Conservation (phyloP, 441 rosid species). For the Populus hybrid region DNA sequence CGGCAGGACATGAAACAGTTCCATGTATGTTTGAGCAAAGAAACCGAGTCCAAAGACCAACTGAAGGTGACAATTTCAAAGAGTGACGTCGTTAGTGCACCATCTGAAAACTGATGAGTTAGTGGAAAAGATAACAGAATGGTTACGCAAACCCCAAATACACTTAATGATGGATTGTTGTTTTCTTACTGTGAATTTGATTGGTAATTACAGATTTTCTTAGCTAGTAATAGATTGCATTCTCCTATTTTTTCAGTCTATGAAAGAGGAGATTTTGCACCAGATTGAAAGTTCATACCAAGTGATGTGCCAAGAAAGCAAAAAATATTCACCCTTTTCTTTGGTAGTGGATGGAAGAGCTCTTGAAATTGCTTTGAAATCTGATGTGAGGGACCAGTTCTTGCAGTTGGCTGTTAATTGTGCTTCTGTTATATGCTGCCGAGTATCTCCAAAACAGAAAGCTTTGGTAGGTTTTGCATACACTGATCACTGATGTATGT, state of each 20-base stretch:
- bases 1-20: constrained; percentile 66
- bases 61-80: constrained; percentile 28
- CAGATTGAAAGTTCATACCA: constrained; percentile 44
- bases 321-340: constrained; percentile 44
- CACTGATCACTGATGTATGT: not conserved
- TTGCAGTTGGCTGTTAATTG: constrained; percentile 56
- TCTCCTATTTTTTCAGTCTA: constrained; percentile 41
- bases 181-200: not conserved
- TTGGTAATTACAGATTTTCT: not conserved
- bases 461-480: constrained; percentile 41
- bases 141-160: not conserved
- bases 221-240: constrained; percentile 11
- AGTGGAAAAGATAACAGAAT: not conserved
- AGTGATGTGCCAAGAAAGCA: constrained; percentile 33
- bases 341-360: constrained; percentile 59
- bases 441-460: constrained; percentile 75
- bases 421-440: constrained; percentile 69
- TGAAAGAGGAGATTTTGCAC: constrained; percentile 37
- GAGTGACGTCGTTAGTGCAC: not conserved
- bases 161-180: not conserved
- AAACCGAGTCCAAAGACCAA: constrained; percentile 30
- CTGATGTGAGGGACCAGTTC: constrained; percentile 49
- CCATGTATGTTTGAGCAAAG: constrained; percentile 37
- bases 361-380: constrained; percentile 45
- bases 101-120: not conserved